Evolutionary conservation across 805 yeast genomes (phyloP), one percentile per base, ranked within the genome.

Genomic region (Saccharomycopsis selenospora): DNA sequence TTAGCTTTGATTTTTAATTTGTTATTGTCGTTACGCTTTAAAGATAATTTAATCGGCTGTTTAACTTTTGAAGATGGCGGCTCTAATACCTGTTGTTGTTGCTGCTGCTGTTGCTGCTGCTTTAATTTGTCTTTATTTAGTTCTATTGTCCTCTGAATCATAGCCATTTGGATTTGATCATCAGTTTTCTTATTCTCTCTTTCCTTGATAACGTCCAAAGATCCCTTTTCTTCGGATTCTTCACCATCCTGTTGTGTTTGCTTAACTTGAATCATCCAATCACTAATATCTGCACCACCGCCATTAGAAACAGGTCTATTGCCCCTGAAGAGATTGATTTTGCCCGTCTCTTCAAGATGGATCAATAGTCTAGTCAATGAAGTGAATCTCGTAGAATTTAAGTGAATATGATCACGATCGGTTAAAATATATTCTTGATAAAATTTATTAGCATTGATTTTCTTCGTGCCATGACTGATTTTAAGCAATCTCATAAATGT

Each of bases 361-460:
- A 76, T 73, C 18, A 87, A 72, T 59, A 91, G 87, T 36, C 77
- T 73, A 0, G 88, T 75, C 42, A 93, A 65, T 1, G 84, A 75
- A 2, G 72, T 63, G 87, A 95, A 93, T 50, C 72, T 72, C 0
- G 99, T 93, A 1, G 97, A 80, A 57, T 88, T 89, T 82, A 93
- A 78, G 63, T 91, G 99, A 8, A 89, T 69, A 63, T 93, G 98
- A 49, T 85, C 78, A 58, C 78, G 78, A 61, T 91, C 86, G 51
- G 76, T 45, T 6, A 20, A 73, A 49, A 93, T 91, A 59, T 83
- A 83, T 61, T 90, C 96, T 59, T 90, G 95, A 67, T 93, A 93
- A 59, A 87, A 88, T 59, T 79, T 75, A 66, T 93, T 93, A 2
- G 89, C 91, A 49, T 80, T 81, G 40, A 90, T 74, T 50, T 69